A percentile compares a stretch with the other conserved stretches of the same genome.
phyloP scores from a whole-genome alignment of 192 early-diverging fungal genomes.

The Funneliformis mosseae region DNA sequence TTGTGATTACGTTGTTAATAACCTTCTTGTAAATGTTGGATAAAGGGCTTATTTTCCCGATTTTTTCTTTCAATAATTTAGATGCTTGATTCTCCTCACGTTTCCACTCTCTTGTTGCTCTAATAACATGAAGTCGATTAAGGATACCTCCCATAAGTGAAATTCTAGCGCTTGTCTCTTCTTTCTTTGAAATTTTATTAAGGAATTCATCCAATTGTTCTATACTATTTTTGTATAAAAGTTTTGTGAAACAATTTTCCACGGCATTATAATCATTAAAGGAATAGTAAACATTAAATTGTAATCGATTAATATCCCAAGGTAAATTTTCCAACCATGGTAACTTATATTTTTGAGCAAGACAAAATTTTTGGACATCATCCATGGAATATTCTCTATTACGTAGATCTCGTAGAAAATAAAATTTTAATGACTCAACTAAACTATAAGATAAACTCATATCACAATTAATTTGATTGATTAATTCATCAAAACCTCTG shows the following conservation, averaged over 20 bases:
- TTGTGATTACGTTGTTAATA: not conserved
- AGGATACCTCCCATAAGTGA: not conserved
- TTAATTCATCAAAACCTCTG: constrained; percentile 1
- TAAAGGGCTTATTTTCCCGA: not conserved
- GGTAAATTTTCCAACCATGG: constrained; percentile 12
- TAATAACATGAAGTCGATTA: not conserved
- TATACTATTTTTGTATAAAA: not conserved
- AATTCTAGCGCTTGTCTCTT: not conserved
- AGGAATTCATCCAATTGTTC: not conserved
- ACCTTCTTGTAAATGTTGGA: not conserved
- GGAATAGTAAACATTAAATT: constrained; percentile 29
- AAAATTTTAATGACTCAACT: constrained; percentile 27
- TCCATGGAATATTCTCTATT: not conserved
- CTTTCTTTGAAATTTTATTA: not conserved
- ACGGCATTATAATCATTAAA: not conserved
- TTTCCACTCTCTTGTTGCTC: constrained; percentile 18
- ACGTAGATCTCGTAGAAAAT: constrained; percentile 31
- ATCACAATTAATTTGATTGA: not conserved
- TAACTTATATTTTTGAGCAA: not conserved
- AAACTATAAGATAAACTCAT: not conserved
- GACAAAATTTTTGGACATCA: constrained; percentile 23
- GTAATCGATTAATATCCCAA: not conserved
- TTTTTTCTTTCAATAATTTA: not conserved
- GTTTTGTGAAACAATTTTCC: not conserved
- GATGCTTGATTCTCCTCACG: not conserved